These are phyloP conservation scores for Diaporthe sp. DNA, from an alignment of 2,329 filamentous ascomycete species.

Conservation along the genomic window DNA sequence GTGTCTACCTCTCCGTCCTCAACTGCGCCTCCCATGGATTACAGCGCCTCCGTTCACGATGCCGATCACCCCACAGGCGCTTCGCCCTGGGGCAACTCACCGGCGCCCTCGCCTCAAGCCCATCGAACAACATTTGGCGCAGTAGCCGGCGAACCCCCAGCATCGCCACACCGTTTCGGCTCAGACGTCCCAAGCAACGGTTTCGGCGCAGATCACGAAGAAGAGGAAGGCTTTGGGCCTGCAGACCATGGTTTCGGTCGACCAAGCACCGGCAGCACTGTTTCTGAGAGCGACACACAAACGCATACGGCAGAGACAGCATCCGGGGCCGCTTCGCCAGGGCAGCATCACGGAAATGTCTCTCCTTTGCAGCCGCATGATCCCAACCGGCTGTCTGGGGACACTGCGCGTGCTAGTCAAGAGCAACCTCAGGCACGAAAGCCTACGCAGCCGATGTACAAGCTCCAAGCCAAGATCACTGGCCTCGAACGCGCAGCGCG, in stretches of 20 bases:
- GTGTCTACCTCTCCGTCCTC: background rate
- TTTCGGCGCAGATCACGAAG: slow-evolving; percentile 54
- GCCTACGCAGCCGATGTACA: slow-evolving; percentile 78
- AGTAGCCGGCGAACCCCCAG: slow-evolving; percentile 56
- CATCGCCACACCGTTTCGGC: slow-evolving; percentile 58
- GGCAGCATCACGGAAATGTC: slow-evolving; percentile 37
- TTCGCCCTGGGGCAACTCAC: slow-evolving; percentile 71
- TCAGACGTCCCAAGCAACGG: slow-evolving; percentile 60
- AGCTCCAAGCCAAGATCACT: slow-evolving; percentile 94
- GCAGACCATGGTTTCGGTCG: slow-evolving; percentile 58
- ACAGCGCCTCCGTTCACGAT: slow-evolving; percentile 69
- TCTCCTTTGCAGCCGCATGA: slow-evolving; percentile 42
- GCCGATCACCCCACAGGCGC: slow-evolving; percentile 65
- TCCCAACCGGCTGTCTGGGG: slow-evolving; percentile 45
- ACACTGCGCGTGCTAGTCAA: slow-evolving; percentile 44
- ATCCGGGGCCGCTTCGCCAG: slow-evolving; percentile 47
- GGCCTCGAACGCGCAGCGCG: slow-evolving; percentile 92
- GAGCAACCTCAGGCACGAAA: slow-evolving; percentile 68
- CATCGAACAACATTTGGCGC: slow-evolving; percentile 60
- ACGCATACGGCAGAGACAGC: slow-evolving; percentile 50
- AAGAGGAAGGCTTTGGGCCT: slow-evolving; percentile 53
- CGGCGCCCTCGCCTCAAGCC: slow-evolving; percentile 64
- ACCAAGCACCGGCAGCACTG: slow-evolving; percentile 62
- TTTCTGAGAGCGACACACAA: slow-evolving; percentile 59
- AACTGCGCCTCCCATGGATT: slow-evolving; percentile 63